Evolutionary conservation across 2,329 filamentous ascomycete species (phyloP).

Genomic region (Dryadomyces quercus-mongolicae): DNA sequence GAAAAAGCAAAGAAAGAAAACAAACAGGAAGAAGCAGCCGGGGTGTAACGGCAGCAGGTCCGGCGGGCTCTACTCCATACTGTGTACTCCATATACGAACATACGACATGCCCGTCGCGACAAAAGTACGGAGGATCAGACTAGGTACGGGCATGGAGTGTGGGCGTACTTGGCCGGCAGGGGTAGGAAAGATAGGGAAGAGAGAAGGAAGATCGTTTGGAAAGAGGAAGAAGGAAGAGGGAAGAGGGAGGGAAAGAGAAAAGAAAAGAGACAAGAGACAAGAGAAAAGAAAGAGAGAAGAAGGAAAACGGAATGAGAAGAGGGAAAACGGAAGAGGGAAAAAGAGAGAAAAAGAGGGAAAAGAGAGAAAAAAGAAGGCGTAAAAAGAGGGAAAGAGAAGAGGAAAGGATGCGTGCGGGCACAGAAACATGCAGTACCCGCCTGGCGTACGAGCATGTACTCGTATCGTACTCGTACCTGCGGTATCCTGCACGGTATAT

Average conservation of each 20-base stretch:
- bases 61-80: too few relatives aligned
- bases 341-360: background rate
- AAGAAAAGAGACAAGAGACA: background rate
- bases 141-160: too few relatives aligned
- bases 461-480: background rate
- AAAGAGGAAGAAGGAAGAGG: background rate
- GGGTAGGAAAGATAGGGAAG: background rate
- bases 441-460: too few relatives aligned
- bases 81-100: too few relatives aligned
- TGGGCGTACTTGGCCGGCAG: too few relatives aligned
- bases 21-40: too few relatives aligned
- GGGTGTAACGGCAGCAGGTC: too few relatives aligned
- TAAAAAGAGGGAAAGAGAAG: too few relatives aligned
- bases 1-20: too few relatives aligned
- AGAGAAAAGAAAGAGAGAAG: background rate
- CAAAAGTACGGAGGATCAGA: background rate
- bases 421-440: background rate
- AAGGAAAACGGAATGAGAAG: background rate
- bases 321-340: background rate
- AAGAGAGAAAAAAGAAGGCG: too few relatives aligned
- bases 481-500: too few relatives aligned
- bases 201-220: too few relatives aligned
- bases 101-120: background rate
- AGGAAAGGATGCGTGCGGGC: background rate
- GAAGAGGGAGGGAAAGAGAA: background rate